Conservation (phyloP, 805 yeast species). For the Cyberlindnera nakhonratchasimensis region DNA sequence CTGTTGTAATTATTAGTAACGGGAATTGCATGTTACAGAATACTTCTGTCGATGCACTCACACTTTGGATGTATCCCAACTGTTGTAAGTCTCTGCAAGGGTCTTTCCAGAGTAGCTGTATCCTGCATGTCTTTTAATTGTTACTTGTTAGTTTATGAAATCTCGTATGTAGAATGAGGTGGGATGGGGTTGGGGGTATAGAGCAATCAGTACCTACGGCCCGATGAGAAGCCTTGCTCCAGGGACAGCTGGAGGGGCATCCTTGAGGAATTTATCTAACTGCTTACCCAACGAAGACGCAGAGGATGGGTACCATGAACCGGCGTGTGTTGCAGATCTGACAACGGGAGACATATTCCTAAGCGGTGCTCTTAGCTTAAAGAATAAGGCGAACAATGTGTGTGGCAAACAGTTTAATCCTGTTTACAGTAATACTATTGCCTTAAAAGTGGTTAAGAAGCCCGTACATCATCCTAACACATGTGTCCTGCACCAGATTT, state of each 20-base stretch:
- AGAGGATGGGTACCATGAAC: conserved; percentile 76
- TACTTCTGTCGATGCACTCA: conserved; percentile 15
- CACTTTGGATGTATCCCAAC: conserved; percentile 57
- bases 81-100: conserved; percentile 71
- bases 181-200: no score
- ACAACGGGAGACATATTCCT: not conserved
- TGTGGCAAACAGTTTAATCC: no score
- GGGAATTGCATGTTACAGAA: not conserved
- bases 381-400: no score
- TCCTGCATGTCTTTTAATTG: conserved; percentile 89
- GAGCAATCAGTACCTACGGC: conserved; percentile 35
- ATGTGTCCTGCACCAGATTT: no score
- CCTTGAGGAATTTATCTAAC: conserved; percentile 43
- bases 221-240: conserved; percentile 55
- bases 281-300: conserved; percentile 44
- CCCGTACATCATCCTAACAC: no score
- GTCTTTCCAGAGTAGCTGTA: conserved; percentile 76
- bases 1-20: conserved; percentile 22
- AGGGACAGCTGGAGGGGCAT: conserved; percentile 31
- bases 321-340: conserved; percentile 65
- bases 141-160: not conserved
- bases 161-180: no score
- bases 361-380: not conserved
- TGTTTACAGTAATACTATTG: no score
- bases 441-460: no score